Conservation (phyloP, 495 filamentous ascomycete genomes). For the Thermochaetoides thermophila region DNA sequence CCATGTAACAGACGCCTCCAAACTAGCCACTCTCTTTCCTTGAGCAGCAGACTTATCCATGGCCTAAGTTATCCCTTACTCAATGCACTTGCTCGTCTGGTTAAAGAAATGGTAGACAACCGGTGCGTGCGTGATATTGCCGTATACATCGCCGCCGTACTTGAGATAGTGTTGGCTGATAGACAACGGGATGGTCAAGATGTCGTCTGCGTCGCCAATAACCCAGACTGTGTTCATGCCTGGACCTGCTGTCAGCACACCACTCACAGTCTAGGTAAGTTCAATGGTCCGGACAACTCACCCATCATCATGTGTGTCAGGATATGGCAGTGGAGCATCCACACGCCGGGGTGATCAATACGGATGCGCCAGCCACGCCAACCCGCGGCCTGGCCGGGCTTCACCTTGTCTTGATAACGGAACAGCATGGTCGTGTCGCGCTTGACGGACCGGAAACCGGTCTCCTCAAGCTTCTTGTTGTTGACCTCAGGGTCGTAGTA, state of each 20-base stretch:
- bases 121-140: slow-evolving; percentile 29
- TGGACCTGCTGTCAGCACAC: slow-evolving; percentile 7
- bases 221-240: slow-evolving; percentile 39
- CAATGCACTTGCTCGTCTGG: slow-evolving; percentile 9
- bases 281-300: slow-evolving; percentile 1
- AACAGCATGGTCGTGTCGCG: slow-evolving; percentile 44
- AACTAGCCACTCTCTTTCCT: too few species aligned
- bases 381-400: slow-evolving; percentile 27
- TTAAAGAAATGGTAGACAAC: slow-evolving; percentile 15
- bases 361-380: slow-evolving; percentile 46
- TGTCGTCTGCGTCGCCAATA: slow-evolving; percentile 31
- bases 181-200: slow-evolving; percentile 17
- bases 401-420: slow-evolving; percentile 24
- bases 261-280: not conserved
- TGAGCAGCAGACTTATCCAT: too few species aligned
- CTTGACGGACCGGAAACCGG: slow-evolving; percentile 26
- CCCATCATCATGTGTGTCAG: slow-evolving; percentile 20
- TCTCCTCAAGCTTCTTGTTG: slow-evolving; percentile 26
- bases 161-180: slow-evolving; percentile 30
- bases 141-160: slow-evolving; percentile 37
- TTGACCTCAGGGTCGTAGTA: slow-evolving; percentile 38
- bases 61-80: too few species aligned
- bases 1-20: too few species aligned
- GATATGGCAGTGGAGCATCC: slow-evolving; percentile 52
- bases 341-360: slow-evolving; percentile 38